Conservation (phyloP, 257 asterid genomes). For the Mitragyna speciosa region DNA sequence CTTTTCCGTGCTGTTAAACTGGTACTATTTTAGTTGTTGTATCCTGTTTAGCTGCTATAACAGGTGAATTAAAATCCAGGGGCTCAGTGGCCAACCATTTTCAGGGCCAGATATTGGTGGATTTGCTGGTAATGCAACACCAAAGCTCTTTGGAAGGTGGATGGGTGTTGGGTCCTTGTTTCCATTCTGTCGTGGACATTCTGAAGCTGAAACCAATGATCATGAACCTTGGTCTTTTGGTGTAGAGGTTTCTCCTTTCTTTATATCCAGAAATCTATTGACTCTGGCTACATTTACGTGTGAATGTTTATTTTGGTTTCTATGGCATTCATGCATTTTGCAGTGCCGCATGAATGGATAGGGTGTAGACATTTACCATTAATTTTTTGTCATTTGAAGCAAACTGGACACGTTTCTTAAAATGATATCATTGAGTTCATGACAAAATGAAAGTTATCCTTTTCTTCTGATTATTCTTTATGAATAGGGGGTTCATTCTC, state of each 20-base stretch:
- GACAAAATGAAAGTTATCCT: not conserved
- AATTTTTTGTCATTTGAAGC: not conserved
- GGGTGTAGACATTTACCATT: not conserved
- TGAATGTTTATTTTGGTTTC: not conserved
- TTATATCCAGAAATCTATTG: not conserved
- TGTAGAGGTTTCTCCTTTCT: slow-evolving; percentile 58
- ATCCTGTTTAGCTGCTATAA: slow-evolving; percentile 4
- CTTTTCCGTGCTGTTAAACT: not conserved
- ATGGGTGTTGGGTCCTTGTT: slow-evolving; percentile 93
- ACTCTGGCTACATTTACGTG: not conserved
- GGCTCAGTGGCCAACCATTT: slow-evolving; percentile 90
- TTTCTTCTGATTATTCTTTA: not conserved
- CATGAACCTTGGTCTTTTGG: slow-evolving; percentile 99
- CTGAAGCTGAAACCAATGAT: slow-evolving; percentile 69
- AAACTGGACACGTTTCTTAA: not conserved
- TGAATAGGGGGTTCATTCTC: not conserved
- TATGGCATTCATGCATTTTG: not conserved
- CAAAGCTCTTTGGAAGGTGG: slow-evolving; percentile 96
- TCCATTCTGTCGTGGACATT: slow-evolving; percentile 97
- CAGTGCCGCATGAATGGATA: not conserved
- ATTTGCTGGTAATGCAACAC: slow-evolving; percentile 94
- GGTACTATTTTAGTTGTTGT: not conserved
- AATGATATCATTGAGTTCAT: not conserved
- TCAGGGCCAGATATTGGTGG: slow-evolving; percentile 99
- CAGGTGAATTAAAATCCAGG: slow-evolving; percentile 45